These are phyloP conservation scores for Pythium aristosporum DNA, from an alignment of 352 stramenopile species.

Conservation along the genomic window DNA sequence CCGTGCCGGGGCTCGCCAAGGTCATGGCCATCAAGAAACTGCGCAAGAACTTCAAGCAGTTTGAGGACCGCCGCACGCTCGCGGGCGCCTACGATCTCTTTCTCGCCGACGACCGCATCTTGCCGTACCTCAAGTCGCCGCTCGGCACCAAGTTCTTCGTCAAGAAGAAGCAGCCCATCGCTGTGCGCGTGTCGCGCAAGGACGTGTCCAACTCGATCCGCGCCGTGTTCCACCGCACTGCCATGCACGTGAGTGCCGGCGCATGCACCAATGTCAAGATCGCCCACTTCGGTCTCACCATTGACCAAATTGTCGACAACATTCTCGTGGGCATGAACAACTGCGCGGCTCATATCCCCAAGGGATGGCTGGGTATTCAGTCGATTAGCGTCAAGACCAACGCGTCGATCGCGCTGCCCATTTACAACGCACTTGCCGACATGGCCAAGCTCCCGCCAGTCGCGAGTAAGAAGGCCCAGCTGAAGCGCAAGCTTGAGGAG, in stretches of 20 bases:
- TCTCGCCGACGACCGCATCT: conserved; percentile 72
- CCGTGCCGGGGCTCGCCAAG: conserved; percentile 60
- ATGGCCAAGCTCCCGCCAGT: conserved; percentile 62
- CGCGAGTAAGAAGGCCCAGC: conserved; percentile 46
- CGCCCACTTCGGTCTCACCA: conserved; percentile 57
- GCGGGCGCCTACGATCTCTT: conserved; percentile 76
- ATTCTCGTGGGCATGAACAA: conserved; percentile 73
- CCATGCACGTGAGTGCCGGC: conserved; percentile 81
- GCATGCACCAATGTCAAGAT: conserved; percentile 90
- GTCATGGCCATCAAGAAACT: conserved; percentile 84
- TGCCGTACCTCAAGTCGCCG: conserved; percentile 68
- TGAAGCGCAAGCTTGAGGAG: conserved; percentile 70
- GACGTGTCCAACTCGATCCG: conserved; percentile 48
- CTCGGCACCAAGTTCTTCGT: conserved; percentile 73
- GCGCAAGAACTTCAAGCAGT: conserved; percentile 74
- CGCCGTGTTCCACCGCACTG: conserved; percentile 61
- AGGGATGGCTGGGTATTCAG: conserved; percentile 91
- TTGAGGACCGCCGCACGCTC: conserved; percentile 74
- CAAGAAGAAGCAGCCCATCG: conserved; percentile 79
- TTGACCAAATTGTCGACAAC: conserved; percentile 75
- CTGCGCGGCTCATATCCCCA: conserved; percentile 75
- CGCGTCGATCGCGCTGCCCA: conserved; percentile 84
- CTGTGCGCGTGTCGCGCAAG: conserved; percentile 75
- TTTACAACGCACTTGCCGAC: conserved; percentile 85
- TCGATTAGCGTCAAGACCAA: conserved; percentile 91